A percentile compares a stretch with the other conserved stretches of the same genome.
Conservation (phyloP, 83 land plant genomes). For the Diphasiastrum complanatum region DNA sequence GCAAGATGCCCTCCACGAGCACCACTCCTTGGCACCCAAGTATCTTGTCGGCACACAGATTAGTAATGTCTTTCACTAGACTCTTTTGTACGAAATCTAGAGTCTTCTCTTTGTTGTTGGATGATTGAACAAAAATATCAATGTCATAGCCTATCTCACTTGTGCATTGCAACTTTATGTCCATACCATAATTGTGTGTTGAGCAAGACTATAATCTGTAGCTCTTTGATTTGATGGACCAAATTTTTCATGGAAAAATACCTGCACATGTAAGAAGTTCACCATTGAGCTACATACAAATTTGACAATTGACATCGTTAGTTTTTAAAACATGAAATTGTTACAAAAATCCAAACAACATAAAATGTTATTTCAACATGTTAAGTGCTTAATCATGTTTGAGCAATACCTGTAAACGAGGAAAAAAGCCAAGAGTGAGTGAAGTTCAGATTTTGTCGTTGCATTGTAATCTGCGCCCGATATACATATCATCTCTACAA, state of each 20-base stretch:
- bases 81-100: constrained; percentile 45
- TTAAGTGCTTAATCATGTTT: background rate
- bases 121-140: constrained; percentile 65
- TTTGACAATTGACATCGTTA: no score
- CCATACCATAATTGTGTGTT: constrained; percentile 61
- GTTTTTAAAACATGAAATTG: no score
- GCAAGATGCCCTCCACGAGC: constrained; percentile 44
- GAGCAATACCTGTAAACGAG: constrained; percentile 55
- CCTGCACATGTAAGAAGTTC: constrained; percentile 29
- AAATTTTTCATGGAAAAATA: constrained; percentile 54
- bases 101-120: constrained; percentile 47
- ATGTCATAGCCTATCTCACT: constrained; percentile 47
- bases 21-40: constrained; percentile 41
- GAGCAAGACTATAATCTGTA: constrained; percentile 56
- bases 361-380: no score
- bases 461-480: constrained; percentile 61
- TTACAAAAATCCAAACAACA: no score
- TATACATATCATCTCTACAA: constrained; percentile 31
- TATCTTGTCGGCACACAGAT: constrained; percentile 27
- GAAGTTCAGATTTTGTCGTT: constrained; percentile 59
- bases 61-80: constrained; percentile 47
- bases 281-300: background rate
- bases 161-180: constrained; percentile 50
- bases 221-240: no score
- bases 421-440: constrained; percentile 71